A percentile compares a stretch with the other conserved stretches of the same genome.
phyloP scores from a whole-genome alignment of 768 basidiomycete genomes.

The Tricholoma hemisulphureum region DNA sequence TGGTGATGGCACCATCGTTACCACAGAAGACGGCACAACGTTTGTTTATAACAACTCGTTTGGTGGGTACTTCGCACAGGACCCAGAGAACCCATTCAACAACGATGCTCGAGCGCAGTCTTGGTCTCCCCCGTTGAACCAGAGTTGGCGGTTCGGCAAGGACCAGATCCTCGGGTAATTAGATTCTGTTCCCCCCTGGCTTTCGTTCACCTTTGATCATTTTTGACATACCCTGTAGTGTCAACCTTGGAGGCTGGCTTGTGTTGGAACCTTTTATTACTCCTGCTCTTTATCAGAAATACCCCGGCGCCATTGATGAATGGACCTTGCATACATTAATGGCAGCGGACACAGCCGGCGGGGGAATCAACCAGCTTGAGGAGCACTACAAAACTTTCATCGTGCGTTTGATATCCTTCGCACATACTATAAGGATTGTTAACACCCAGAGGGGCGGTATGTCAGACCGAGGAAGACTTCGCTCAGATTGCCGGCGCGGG shows the following conservation, averaged over 20 bases:
- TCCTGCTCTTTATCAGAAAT: slow-evolving; percentile 58
- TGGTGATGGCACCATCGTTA: slow-evolving; percentile 56
- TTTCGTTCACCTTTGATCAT: neutral
- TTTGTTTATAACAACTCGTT: slow-evolving; percentile 65
- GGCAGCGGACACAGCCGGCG: slow-evolving; percentile 36
- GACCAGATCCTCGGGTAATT: slow-evolving; percentile 52
- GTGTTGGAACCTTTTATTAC: slow-evolving; percentile 63
- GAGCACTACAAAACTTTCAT: slow-evolving; percentile 76
- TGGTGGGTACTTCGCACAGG: slow-evolving; percentile 48
- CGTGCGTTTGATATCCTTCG: slow-evolving; percentile 37
- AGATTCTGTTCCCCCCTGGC: neutral
- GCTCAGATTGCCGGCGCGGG: slow-evolving; percentile 75
- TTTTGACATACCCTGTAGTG: slow-evolving; percentile 28
- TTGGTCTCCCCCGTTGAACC: slow-evolving; percentile 63
- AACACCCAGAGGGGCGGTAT: neutral
- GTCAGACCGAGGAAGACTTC: slow-evolving; percentile 78
- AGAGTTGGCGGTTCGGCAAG: slow-evolving; percentile 56
- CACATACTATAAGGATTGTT: neutral
- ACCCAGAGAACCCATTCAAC: slow-evolving; percentile 60
- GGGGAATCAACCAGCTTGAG: slow-evolving; percentile 52
- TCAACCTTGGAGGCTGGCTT: slow-evolving; percentile 67
- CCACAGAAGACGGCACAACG: slow-evolving; percentile 52
- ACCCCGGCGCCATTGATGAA: slow-evolving; percentile 54
- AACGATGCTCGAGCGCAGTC: slow-evolving; percentile 56
- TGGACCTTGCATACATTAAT: slow-evolving; percentile 62